A percentile compares a stretch with the other conserved stretches of the same genome.
phyloP scores from a whole-genome alignment of 1,284 basidiomycete genomes.

The Marasmius fiardii region DNA sequence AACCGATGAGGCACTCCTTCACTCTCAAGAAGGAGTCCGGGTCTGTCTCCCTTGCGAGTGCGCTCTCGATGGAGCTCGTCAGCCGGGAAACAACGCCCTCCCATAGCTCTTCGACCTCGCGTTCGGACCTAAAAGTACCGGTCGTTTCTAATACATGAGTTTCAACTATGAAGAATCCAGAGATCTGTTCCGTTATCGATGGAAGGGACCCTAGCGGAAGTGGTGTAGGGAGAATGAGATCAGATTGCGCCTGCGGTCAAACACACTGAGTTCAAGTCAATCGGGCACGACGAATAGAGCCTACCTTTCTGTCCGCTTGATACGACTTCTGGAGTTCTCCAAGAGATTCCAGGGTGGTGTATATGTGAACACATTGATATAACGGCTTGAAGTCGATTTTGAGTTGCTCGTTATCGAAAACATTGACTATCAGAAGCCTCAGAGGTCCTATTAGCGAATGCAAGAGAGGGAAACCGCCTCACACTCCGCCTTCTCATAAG shows the following conservation, averaged over 20 bases:
- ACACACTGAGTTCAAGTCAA: constrained; percentile 12
- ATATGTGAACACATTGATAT: constrained; percentile 97
- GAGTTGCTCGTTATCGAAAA: constrained; percentile 87
- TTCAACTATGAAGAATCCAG: constrained; percentile 99
- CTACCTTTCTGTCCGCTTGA: constrained; percentile 91
- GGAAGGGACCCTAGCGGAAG: constrained; percentile 56
- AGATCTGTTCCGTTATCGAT: constrained; percentile 85
- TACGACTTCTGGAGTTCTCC: constrained; percentile 91
- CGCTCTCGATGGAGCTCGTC: constrained; percentile 71
- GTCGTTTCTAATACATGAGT: constrained; percentile 90
- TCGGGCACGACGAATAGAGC: constrained; percentile 15
- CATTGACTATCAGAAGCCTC: constrained; percentile 60
- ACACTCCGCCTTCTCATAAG: constrained; percentile 95
- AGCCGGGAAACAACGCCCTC: constrained; percentile 83
- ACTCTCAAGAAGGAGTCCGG: constrained; percentile 82
- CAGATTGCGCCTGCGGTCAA: constrained; percentile 82
- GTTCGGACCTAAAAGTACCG: constrained; percentile 79
- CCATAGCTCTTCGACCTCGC: constrained; percentile 96
- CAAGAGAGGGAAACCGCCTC: constrained; percentile 27
- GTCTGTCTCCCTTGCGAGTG: constrained; percentile 76
- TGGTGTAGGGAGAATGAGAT: constrained; percentile 83
- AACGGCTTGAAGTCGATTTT: constrained; percentile 92
- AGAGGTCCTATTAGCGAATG: constrained; percentile 1
- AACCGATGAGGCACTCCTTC: constrained; percentile 83
- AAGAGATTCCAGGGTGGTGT: constrained; percentile 86